Percentiles rank a stretch among this genome's conserved stretches.
Conservation (phyloP, 768 basidiomycete genomes). For the Termitomyces sp. region DNA sequence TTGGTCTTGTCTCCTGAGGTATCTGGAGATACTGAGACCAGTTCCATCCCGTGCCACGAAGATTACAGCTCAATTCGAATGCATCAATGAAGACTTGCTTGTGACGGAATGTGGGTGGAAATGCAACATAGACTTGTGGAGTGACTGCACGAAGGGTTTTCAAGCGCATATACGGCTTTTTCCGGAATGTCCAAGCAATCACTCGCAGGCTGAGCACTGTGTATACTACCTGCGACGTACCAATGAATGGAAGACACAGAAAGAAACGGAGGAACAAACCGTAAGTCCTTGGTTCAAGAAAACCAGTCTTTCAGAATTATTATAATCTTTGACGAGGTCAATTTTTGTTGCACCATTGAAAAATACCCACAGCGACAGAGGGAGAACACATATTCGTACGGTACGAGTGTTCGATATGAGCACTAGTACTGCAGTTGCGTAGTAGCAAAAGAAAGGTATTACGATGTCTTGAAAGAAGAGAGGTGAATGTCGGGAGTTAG, state of each 20-base stretch:
- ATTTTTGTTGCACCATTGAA: conserved; percentile 42
- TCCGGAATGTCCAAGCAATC: conserved; percentile 38
- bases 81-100: conserved; percentile 34
- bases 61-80: conserved; percentile 45
- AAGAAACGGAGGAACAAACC: conserved; percentile 27
- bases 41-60: conserved; percentile 61
- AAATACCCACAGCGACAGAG: conserved; percentile 41
- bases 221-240: conserved; percentile 32
- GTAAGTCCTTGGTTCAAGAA: conserved; percentile 44
- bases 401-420: conserved; percentile 40
- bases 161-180: conserved; percentile 29
- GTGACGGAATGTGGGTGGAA: conserved; percentile 8
- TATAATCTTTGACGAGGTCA: conserved; percentile 34
- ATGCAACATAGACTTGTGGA: conserved; percentile 9
- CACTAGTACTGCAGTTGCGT: conserved; percentile 51
- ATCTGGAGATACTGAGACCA: conserved; percentile 47
- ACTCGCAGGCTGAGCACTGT: conserved; percentile 32
- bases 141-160: conserved; percentile 13
- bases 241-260: not conserved
- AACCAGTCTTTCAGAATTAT: conserved; percentile 29
- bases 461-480: conserved; percentile 35
- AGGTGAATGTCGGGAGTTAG: conserved; percentile 30
- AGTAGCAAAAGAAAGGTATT: conserved; percentile 43
- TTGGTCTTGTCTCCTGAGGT: conserved; percentile 39
- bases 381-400: conserved; percentile 45